Conservation (phyloP, 108 stramenopile species). For the Seminavis robusta region DNA sequence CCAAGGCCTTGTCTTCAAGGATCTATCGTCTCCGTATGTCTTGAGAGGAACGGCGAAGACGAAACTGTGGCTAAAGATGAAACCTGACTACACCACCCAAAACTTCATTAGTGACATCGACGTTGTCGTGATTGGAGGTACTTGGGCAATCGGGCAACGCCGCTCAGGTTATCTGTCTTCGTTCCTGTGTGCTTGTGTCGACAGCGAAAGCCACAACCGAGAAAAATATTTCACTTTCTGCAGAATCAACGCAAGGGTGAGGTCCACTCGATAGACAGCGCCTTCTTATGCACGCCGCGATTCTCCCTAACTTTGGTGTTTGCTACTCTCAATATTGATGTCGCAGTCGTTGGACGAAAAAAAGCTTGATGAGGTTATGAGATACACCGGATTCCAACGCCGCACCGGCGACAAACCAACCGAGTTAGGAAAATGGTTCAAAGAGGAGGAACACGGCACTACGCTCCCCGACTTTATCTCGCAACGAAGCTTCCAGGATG, state of each 20-base stretch:
- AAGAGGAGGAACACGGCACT: constrained; percentile 21
- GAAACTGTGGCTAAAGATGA: constrained; percentile 66
- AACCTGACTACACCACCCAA: constrained; percentile 48
- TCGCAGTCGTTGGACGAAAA: constrained; percentile 21
- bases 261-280: no score
- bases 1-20: constrained; percentile 80
- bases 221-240: constrained; percentile 53
- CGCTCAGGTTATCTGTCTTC: constrained; percentile 35
- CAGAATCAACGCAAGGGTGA: constrained; percentile 47
- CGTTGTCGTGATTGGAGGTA: constrained; percentile 22
- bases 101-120: constrained; percentile 61
- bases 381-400: constrained; percentile 46
- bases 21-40: constrained; percentile 67
- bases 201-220: constrained; percentile 44
- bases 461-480: constrained; percentile 68
- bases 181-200: constrained; percentile 66
- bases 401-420: constrained; percentile 29
- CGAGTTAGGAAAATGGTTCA: constrained; percentile 64
- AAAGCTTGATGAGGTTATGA: constrained; percentile 24
- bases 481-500: constrained; percentile 49
- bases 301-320: no score
- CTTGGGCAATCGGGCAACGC: constrained; percentile 43
- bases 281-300: no score
- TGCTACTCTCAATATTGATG: no score
- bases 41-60: no score